Base-by-base conservation (phyloP, 176 grass and related monocot genomes). In the Avena atlantica region DNA sequence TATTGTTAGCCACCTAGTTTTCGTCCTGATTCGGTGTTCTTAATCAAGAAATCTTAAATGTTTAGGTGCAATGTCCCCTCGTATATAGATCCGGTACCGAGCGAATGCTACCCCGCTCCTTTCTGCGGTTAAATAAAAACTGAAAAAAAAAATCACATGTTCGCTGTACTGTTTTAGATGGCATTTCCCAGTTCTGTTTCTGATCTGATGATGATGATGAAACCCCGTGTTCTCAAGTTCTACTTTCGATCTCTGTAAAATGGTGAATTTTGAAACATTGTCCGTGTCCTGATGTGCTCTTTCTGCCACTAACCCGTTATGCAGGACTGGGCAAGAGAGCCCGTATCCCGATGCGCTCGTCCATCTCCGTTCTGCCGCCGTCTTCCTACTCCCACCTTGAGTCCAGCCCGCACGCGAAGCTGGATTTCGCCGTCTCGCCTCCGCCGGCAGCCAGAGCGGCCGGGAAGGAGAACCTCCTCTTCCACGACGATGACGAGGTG, bases 281-380 rank as follows among this genome's bases (percentile, higher is more conserved):
- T 12, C n/a, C n/a, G 15, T 83, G 65, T 8, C 2, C 4, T 40
- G 70, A 68, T 20, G 51, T 0, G 64, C 13, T 11, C 12, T 67
- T 64, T 67, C 2, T 15, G 5, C 5, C 14, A 9, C 4, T 31
- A 12, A 14, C 42, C 29, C 7, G 6, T 57, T 57, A 31, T 71
- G 56, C 87, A 96, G 97, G 21, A 24, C 88, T 73, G 62, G 74
- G 71, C 20, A 90, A 81, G 82, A 99, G 94, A 70, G 72, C 82
- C 9, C 72, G 37, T n/a, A 57, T 64, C 2, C 70, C 76, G 78
- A 82, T 83, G 63, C 92, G 91, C 29, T 75, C 83, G 6, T 94
- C 96, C 75, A 37, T 88, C 24, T 90, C 85, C 65, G 78, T 79
- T n/a, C 74, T 88, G 20, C 85, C 90, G 10, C 91, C 86, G 65